Evolutionary conservation across 2,329 filamentous ascomycete species (phyloP).

Genomic region (Anisogramma anomala): DNA sequence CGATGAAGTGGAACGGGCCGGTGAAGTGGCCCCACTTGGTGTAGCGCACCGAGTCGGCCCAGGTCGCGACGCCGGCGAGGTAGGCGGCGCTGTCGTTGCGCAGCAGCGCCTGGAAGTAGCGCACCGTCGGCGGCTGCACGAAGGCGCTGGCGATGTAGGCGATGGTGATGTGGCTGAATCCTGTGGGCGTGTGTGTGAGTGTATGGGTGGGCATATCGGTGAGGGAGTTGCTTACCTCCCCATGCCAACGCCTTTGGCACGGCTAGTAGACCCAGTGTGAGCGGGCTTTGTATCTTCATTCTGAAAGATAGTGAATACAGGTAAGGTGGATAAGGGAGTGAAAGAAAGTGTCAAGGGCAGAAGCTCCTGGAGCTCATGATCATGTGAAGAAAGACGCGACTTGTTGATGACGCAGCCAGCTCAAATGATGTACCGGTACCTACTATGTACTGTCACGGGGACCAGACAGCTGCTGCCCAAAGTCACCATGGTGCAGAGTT

Average conservation of each 20-base stretch:
- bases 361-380: no score
- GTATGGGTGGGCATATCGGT: not conserved
- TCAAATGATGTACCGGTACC: not conserved
- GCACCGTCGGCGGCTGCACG: conserved; percentile 42
- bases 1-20: conserved; percentile 56
- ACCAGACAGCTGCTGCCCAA: conserved; percentile 13
- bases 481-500: no score
- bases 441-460: no score
- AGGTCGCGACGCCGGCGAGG: conserved; percentile 51
- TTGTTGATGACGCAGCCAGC: not conserved
- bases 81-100: conserved; percentile 43
- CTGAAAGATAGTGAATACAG: not conserved
- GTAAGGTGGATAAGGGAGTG: not conserved
- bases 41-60: conserved; percentile 57
- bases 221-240: conserved; percentile 28
- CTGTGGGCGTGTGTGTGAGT: conserved; percentile 22
- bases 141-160: conserved; percentile 52
- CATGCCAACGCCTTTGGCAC: conserved; percentile 27
- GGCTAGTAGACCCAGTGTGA: conserved; percentile 21
- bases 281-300: conserved; percentile 22
- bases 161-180: conserved; percentile 54
- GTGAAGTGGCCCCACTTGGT: conserved; percentile 51
- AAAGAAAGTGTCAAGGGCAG: no score
- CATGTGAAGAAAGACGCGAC: not conserved
- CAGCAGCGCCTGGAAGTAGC: conserved; percentile 47